Conservation (phyloP, 129 eudicot species). For the Flaveria sonorensis region DNA sequence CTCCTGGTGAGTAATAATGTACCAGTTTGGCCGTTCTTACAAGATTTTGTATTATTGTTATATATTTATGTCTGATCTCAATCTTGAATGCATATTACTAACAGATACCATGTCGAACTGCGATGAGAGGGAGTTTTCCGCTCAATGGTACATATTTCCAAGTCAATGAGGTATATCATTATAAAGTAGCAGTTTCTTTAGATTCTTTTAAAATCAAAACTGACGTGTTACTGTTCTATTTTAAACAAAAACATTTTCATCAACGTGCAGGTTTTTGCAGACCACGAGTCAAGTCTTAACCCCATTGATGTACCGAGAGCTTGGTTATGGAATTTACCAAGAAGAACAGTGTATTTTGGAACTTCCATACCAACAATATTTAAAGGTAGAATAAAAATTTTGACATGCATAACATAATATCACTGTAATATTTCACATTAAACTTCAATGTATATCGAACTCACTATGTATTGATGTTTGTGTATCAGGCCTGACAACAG, state of each 20-base stretch:
- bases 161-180: constrained; percentile 80
- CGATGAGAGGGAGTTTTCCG: constrained; percentile 92
- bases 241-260: constrained; percentile 4
- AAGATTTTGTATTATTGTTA: background rate
- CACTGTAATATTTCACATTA: background rate
- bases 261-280: constrained; percentile 78
- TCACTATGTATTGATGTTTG: constrained; percentile 1
- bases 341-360: constrained; percentile 91
- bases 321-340: constrained; percentile 79
- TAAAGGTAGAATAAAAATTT: constrained; percentile 54
- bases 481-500: constrained; percentile 62
- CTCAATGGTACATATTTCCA: constrained; percentile 95
- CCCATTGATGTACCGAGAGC: constrained; percentile 81
- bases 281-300: constrained; percentile 76
- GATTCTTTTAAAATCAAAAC: background rate
- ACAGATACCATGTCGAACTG: constrained; percentile 95
- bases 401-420: background rate
- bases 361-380: constrained; percentile 77
- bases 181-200: background rate
- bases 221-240: background rate
- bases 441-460: constrained; percentile 19
- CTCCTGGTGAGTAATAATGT: constrained; percentile 57
- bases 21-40: background rate
- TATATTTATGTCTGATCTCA: constrained; percentile 2
- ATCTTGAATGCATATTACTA: constrained; percentile 15